These are phyloP conservation scores for Mrakia blollopis DNA, from an alignment of 768 basidiomycete genomes.

Conservation along the genomic window DNA sequence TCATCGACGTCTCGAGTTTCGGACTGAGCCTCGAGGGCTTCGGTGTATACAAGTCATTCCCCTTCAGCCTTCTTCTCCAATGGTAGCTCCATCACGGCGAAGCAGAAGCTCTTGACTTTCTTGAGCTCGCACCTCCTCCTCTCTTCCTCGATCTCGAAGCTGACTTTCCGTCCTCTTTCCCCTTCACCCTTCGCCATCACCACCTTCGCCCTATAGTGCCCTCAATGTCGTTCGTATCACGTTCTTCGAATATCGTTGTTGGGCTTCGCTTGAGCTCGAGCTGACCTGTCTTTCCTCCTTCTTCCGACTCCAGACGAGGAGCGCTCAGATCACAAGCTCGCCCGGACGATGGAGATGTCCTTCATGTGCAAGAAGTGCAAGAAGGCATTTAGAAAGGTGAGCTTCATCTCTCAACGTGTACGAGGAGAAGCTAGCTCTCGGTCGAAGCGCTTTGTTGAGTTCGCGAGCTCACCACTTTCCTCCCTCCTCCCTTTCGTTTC, in stretches of 20 bases:
- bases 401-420: background rate
- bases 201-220: slow-evolving; percentile 50
- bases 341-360: slow-evolving; percentile 73
- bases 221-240: slow-evolving; percentile 63
- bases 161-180: background rate
- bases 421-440: background rate
- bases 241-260: background rate
- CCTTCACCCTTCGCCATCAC: background rate
- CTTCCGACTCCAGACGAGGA: slow-evolving; percentile 55
- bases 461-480: background rate
- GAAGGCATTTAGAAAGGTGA: slow-evolving; percentile 82
- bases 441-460: background rate
- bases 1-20: too few species aligned
- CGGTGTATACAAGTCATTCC: too few species aligned
- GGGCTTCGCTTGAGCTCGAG: background rate
- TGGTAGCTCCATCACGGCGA: too few species aligned
- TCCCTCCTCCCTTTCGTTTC: background rate
- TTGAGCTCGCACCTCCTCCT: background rate
- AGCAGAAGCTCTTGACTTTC: background rate
- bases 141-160: background rate
- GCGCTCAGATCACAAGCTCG: slow-evolving; percentile 63
- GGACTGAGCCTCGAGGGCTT: too few species aligned
- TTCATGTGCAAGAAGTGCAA: slow-evolving; percentile 86
- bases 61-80: too few species aligned
- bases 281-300: background rate